phyloP scores from a whole-genome alignment of 805 yeast species.

The Hanseniaspora clermontiae region DNA sequence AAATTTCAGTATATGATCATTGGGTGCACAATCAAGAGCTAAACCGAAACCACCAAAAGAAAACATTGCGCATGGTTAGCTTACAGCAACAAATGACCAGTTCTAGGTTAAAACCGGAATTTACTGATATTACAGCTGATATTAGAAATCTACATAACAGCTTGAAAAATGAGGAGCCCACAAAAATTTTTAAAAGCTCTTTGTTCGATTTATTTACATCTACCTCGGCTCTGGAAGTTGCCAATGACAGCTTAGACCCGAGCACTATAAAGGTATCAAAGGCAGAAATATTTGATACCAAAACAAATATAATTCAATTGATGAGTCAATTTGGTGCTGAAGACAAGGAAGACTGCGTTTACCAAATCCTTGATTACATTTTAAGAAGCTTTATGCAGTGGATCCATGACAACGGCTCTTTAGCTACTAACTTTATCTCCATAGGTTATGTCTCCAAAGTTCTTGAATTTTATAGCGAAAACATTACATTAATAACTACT shows the following conservation, averaged over 20 bases:
- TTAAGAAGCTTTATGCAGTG: constrained; percentile 50
- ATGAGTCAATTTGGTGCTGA: constrained; percentile 17
- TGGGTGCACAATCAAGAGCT: background rate
- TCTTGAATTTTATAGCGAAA: constrained; percentile 31
- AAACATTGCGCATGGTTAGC: background rate
- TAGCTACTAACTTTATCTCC: constrained; percentile 66
- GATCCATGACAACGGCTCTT: constrained; percentile 52
- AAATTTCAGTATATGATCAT: background rate
- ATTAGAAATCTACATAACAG: constrained; percentile 32
- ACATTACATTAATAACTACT: constrained; percentile 15
- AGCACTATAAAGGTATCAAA: constrained; percentile 47
- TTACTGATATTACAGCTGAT: constrained; percentile 42
- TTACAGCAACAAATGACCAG: background rate
- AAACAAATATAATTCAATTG: background rate
- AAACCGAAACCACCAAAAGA: background rate
- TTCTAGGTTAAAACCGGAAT: background rate
- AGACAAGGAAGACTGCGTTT: constrained; percentile 31
- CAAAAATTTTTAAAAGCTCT: constrained; percentile 46
- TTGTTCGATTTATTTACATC: constrained; percentile 65
- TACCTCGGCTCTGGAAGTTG: constrained; percentile 73
- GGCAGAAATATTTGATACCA: constrained; percentile 13
- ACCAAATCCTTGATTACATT: constrained; percentile 43
- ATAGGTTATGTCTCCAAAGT: constrained; percentile 58
- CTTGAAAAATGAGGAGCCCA: constrained; percentile 30
- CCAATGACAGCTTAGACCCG: constrained; percentile 64